Evolutionary conservation across 441 rosid genomes (phyloP).

Genomic region (Adansonia grandidieri): DNA sequence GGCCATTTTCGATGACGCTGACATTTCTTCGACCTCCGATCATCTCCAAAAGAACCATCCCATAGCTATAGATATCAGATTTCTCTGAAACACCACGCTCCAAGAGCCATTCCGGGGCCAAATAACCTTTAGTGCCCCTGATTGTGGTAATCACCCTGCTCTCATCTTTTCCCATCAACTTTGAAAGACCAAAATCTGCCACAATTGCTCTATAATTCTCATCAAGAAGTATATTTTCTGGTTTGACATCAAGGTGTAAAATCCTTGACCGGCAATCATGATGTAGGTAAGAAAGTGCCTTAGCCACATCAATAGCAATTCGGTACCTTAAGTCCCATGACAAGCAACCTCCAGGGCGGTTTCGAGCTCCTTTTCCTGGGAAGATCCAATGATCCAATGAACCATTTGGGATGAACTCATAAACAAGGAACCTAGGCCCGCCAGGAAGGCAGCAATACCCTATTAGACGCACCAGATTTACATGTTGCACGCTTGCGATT

Average conservation of each 20-base stretch:
- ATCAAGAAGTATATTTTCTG: slow-evolving; percentile 72
- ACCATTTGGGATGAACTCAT: slow-evolving; percentile 68
- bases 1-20: slow-evolving; percentile 40
- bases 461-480: slow-evolving; percentile 63
- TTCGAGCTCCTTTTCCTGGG: slow-evolving; percentile 26
- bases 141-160: slow-evolving; percentile 70
- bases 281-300: slow-evolving; percentile 76
- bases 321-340: slow-evolving; percentile 68
- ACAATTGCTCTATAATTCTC: slow-evolving; percentile 70
- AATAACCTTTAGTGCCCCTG: slow-evolving; percentile 77
- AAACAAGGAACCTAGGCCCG: slow-evolving; percentile 61
- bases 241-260: slow-evolving; percentile 88
- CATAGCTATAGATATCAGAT: slow-evolving; percentile 78
- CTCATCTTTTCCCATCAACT: slow-evolving; percentile 67
- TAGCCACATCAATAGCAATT: slow-evolving; percentile 79
- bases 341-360: slow-evolving; percentile 56
- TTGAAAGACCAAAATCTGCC: slow-evolving; percentile 78
- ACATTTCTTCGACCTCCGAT: slow-evolving; percentile 76
- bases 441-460: slow-evolving; percentile 59
- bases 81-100: slow-evolving; percentile 73
- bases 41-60: slow-evolving; percentile 80
- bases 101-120: slow-evolving; percentile 89
- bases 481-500: slow-evolving; percentile 81
- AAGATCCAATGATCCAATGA: slow-evolving; percentile 85
- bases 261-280: slow-evolving; percentile 79